phyloP scores from a whole-genome alignment of 202 grass and related monocot genomes.

The Dendrocalamus latiflorus region DNA sequence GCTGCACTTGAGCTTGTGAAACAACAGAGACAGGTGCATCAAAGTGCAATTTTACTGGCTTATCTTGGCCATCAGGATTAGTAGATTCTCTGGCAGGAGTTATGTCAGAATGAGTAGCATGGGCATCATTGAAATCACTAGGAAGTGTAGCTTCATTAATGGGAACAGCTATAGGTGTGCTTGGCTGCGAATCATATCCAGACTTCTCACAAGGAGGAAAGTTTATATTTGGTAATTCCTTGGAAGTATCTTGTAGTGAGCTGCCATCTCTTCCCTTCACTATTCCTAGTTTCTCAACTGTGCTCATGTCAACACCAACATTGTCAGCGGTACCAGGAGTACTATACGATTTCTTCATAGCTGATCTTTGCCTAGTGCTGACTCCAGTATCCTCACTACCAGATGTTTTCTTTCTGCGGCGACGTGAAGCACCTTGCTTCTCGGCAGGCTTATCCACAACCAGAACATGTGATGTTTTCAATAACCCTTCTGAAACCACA shows the following conservation, averaged over 20 bases:
- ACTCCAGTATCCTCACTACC: conserved; percentile 38
- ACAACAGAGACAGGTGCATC: conserved; percentile 7
- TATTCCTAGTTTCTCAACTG: conserved; percentile 30
- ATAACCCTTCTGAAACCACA: conserved; percentile 49
- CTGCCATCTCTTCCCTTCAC: conserved; percentile 21
- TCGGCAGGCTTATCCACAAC: conserved; percentile 37
- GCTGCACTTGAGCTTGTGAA: conserved; percentile 38
- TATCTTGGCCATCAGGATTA: conserved; percentile 20
- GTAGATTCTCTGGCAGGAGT: conserved; percentile 16
- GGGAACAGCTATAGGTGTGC: conserved; percentile 47
- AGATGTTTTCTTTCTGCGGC: conserved; percentile 50
- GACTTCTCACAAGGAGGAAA: conserved; percentile 36
- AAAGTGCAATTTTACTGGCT: conserved; percentile 19
- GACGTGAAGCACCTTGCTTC: conserved; percentile 44
- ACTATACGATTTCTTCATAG: conserved; percentile 40
- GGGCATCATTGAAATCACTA: conserved; percentile 22
- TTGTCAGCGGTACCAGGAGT: conserved; percentile 20
- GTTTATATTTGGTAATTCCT: conserved; percentile 38
- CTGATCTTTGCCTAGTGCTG: conserved; percentile 45
- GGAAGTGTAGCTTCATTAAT: conserved; percentile 37
- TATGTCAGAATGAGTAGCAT: conserved; percentile 29
- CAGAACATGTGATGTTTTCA: conserved; percentile 37
- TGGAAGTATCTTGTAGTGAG: conserved; percentile 35
- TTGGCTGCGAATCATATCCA: conserved; percentile 49
- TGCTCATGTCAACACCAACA: conserved; percentile 17